Evolutionary conservation across 768 basidiomycete genomes (phyloP), one percentile per base, ranked within the genome.

Genomic region (Lentinula aciculospora): DNA sequence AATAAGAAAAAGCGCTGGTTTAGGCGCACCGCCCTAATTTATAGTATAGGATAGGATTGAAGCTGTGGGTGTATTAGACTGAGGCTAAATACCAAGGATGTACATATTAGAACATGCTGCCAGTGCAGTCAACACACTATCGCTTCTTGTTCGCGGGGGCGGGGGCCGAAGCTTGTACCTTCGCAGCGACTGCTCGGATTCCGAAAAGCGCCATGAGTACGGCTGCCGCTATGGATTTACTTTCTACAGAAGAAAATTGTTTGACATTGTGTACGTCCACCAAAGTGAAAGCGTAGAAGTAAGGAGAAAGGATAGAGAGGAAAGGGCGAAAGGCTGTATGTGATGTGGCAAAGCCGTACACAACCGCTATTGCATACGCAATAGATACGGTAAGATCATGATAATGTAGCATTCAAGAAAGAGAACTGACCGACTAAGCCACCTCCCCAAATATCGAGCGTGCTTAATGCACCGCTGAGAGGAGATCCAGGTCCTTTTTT

Each of bases 381-480:
- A 1, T 44, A 10, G 6, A 47, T 17, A 23, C 17, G 7, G 7
- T 25, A n/a, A 49, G 21, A 48, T 15, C 3, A 7, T 23, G n/a
- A 55, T 13, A 3, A 36, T 19, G 37, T n/a, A 12, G 27, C 8
- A 31, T 23, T 36, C 10, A 3, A 42, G n/a, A 36, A 21, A 36
- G 23, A 72, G 55, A 53, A 71, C 72, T 51, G 21, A 64, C 65
- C 78, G 8, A 76, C 75, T 2, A 81, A 60, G 7, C 77, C 73
- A 37, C 81, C 81, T 56, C 73, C 79, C 81, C 81, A 82, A 0
- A 81, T 64, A 61, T 82, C 81, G 17, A 81, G 64, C 1, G 75
- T 77, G 7, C 69, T 73, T 59, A 72, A 71, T 50, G 72, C 46
- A 44, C 73, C 45, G 15, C 68, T 73, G 60, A 72, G 71, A 53